Conservation (phyloP, 2,329 filamentous ascomycete species). For the Penicillium concentricum region DNA sequence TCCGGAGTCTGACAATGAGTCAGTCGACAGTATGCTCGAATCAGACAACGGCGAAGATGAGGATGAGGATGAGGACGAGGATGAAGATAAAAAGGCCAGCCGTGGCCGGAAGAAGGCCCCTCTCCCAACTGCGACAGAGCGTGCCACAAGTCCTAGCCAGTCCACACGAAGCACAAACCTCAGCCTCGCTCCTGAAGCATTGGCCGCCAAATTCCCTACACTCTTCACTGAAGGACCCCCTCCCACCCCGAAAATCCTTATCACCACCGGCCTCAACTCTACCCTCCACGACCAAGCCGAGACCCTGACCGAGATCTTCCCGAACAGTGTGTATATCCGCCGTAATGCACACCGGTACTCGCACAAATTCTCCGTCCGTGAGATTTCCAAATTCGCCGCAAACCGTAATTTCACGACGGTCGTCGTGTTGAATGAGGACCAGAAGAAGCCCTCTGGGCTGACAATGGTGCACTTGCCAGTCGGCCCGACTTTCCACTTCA, state of each 20-base stretch:
- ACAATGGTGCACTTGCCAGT: constrained; percentile 80
- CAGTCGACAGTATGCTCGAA: constrained; percentile 74
- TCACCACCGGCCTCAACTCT: constrained; percentile 88
- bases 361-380: constrained; percentile 87
- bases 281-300: constrained; percentile 81
- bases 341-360: constrained; percentile 79
- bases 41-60: constrained; percentile 53
- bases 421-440: constrained; percentile 82
- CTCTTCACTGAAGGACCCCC: constrained; percentile 56
- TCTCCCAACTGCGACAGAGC: constrained; percentile 42
- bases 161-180: constrained; percentile 60
- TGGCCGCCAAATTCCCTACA: constrained; percentile 60
- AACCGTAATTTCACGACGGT: constrained; percentile 82
- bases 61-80: constrained; percentile 49
- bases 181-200: constrained; percentile 59
- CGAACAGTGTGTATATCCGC: constrained; percentile 76
- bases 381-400: constrained; percentile 82
- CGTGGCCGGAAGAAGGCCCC: constrained; percentile 36
- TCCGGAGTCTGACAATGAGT: constrained; percentile 52
- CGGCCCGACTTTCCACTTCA: constrained; percentile 92
- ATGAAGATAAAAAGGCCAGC: constrained; percentile 34
- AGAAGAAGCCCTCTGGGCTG: constrained; percentile 77
- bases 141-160: constrained; percentile 55
- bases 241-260: constrained; percentile 75
- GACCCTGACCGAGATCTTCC: constrained; percentile 77